A percentile compares a stretch with the other conserved stretches of the same genome.
phyloP scores from a whole-genome alignment of 139 green algal genomes.

The Picochlorum sp. region DNA sequence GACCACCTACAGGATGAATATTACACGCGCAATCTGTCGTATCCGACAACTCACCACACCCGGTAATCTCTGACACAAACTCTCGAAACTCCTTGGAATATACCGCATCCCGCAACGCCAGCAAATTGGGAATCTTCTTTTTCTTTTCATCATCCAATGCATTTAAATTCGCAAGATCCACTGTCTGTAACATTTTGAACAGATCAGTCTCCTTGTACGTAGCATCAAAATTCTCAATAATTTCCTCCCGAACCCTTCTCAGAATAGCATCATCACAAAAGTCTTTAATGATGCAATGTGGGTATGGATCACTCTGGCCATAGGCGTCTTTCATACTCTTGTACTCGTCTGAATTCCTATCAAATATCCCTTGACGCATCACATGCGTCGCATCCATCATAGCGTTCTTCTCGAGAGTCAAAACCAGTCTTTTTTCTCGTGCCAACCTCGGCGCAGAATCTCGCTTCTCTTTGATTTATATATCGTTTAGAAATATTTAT shows the following conservation, averaged over 20 bases:
- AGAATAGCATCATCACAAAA: conserved; percentile 38
- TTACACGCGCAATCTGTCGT: conserved; percentile 82
- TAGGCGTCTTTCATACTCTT: background rate
- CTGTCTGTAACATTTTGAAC: conserved; percentile 86
- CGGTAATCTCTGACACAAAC: conserved; percentile 48
- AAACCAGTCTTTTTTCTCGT: too few relatives aligned
- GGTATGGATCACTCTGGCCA: conserved; percentile 38
- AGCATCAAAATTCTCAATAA: conserved; percentile 70
- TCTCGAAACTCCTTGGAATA: conserved; percentile 59
- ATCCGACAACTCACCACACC: conserved; percentile 58
- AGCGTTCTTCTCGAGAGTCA: too few relatives aligned
- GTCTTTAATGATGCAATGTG: conserved; percentile 35
- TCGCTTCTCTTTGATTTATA: too few relatives aligned
- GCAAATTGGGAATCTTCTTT: conserved; percentile 57
- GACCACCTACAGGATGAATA: conserved; percentile 65
- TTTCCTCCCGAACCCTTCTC: conserved; percentile 55
- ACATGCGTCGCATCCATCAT: too few relatives aligned
- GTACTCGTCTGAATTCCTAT: too few relatives aligned
- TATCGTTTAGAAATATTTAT: too few relatives aligned
- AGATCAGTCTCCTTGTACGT: conserved; percentile 91
- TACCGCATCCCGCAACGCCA: conserved; percentile 56
- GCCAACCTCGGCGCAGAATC: too few relatives aligned
- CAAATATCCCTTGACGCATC: too few relatives aligned
- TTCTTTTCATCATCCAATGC: conserved; percentile 37
- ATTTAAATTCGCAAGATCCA: conserved; percentile 77